Evolutionary conservation across 75 land plant species (phyloP).

Genomic region (Ceratopteris richardii): DNA sequence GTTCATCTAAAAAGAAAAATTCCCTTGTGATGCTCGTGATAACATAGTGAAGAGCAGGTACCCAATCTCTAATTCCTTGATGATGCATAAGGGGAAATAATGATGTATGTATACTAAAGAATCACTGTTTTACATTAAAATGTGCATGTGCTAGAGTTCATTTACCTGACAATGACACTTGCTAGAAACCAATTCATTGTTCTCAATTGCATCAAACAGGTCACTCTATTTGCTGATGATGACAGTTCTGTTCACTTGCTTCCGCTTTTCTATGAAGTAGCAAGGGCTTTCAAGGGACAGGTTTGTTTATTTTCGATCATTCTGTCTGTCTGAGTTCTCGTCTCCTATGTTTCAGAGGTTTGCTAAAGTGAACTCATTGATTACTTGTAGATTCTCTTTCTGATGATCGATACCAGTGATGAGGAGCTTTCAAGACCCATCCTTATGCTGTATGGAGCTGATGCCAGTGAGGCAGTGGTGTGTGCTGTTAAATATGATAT

Average conservation of each 20-base stretch:
- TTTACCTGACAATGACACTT: no score
- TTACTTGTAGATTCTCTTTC: slow-evolving; percentile 63
- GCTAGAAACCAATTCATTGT: no score
- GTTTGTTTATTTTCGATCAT: slow-evolving; percentile 17
- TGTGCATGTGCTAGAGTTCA: no score
- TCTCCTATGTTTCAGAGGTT: no score
- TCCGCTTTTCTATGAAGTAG: slow-evolving; percentile 44
- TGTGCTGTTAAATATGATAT: slow-evolving; percentile 14
- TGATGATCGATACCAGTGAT: slow-evolving; percentile 56
- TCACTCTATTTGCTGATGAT: slow-evolving; percentile 58
- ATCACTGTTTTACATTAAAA: no score
- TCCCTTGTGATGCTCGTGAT: no score
- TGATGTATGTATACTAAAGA: no score
- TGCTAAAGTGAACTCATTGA: neutral
- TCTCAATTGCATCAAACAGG: slow-evolving; percentile 44
- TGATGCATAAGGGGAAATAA: no score
- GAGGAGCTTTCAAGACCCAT: slow-evolving; percentile 85
- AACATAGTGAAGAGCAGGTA: no score
- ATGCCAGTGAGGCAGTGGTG: slow-evolving; percentile 50
- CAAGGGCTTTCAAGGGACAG: slow-evolving; percentile 65
- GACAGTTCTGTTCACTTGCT: slow-evolving; percentile 45
- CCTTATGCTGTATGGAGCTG: slow-evolving; percentile 74
- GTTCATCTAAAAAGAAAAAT: no score
- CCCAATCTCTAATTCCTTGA: no score
- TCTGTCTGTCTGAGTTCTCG: no score